Evolutionary conservation across 2,329 filamentous ascomycete species (phyloP).

Genomic region (Truncatella angustata): DNA sequence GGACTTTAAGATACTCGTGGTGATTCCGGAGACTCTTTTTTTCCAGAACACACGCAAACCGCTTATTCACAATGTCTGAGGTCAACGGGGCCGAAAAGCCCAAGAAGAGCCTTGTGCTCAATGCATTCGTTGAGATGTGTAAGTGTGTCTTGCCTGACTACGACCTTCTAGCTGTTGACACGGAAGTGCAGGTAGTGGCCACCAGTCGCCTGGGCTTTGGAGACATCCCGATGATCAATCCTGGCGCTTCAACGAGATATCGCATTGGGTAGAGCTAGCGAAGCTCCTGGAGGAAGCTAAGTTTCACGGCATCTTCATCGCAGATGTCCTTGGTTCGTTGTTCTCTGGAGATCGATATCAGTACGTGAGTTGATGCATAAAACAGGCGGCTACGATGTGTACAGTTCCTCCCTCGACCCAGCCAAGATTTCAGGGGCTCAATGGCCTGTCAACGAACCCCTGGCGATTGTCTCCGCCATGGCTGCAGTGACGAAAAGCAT

Average conservation of each 20-base stretch:
- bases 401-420: conserved; percentile 57
- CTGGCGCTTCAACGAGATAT: conserved; percentile 54
- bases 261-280: conserved; percentile 64
- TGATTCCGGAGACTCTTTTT: neutral
- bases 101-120: conserved; percentile 13
- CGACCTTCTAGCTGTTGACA: too few species aligned
- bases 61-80: neutral
- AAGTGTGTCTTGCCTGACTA: too few species aligned
- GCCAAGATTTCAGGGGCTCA: conserved; percentile 63
- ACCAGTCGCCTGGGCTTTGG: conserved; percentile 16
- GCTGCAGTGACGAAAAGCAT: conserved; percentile 67
- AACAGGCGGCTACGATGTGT: conserved; percentile 66
- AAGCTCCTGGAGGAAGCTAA: conserved; percentile 60
- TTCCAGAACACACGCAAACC: too few species aligned
- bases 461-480: conserved; percentile 66
- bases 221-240: conserved; percentile 61
- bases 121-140: conserved; percentile 15
- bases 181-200: conserved; percentile 10
- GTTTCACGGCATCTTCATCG: conserved; percentile 65
- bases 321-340: conserved; percentile 54
- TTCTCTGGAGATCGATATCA: neutral
- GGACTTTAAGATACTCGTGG: neutral
- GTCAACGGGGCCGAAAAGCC: neutral
- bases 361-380: neutral
- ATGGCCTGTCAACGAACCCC: conserved; percentile 69